Evolutionary conservation across 192 early-diverging fungal genomes (phyloP).

Genomic region (Haplosporangium gracile): DNA sequence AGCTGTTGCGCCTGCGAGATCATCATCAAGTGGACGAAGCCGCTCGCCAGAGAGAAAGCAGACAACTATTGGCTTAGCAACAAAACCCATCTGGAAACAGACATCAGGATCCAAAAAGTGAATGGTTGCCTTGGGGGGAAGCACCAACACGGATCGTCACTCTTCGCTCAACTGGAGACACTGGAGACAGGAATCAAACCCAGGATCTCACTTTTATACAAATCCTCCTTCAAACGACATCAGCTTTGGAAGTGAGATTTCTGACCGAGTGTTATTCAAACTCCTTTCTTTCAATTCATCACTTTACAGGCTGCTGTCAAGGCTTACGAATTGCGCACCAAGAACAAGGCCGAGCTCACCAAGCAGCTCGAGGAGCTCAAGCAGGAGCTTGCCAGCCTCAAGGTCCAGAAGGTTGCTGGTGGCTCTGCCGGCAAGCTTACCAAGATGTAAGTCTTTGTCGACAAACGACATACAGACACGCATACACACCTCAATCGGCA

Average conservation of each 20-base stretch:
- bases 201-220: conserved; percentile 3
- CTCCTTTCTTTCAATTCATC: conserved; percentile 3
- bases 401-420: conserved; percentile 94
- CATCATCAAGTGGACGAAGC: not conserved
- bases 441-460: conserved; percentile 74
- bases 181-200: not conserved
- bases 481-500: not conserved
- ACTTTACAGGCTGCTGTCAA: conserved; percentile 83
- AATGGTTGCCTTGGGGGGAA: not conserved
- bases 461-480: not conserved
- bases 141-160: not conserved
- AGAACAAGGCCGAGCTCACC: conserved; percentile 93
- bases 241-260: not conserved
- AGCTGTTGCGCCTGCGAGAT: not conserved
- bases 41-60: not conserved
- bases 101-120: not conserved
- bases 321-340: conserved; percentile 93
- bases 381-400: conserved; percentile 92
- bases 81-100: not conserved
- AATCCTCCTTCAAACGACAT: not conserved
- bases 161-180: not conserved
- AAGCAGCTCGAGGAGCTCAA: conserved; percentile 95
- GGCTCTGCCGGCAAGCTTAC: conserved; percentile 82
- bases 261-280: conserved; percentile 21
- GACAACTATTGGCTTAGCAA: not conserved